Evolutionary conservation across 495 filamentous ascomycete genomes (phyloP).

Genomic region (Podospora australis): DNA sequence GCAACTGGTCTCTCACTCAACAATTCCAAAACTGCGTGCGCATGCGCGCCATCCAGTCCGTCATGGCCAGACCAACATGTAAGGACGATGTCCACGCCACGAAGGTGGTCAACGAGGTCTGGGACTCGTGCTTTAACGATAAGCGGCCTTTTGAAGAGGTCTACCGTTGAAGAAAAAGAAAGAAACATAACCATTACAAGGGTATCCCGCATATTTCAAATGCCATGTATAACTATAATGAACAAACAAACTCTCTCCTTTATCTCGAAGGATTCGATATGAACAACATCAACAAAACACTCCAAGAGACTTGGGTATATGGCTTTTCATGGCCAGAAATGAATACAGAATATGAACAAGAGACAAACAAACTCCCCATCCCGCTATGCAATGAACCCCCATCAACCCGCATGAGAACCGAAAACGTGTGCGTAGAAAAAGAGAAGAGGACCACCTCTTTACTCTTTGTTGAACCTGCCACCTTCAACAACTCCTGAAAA

Average conservation of each 20-base stretch:
- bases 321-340: too few relatives aligned
- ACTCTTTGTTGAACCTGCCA: background rate
- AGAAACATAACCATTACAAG: background rate
- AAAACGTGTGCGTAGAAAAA: background rate
- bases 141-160: slow-evolving; percentile 95
- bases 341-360: background rate
- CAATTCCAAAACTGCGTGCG: slow-evolving; percentile 92
- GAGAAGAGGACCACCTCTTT: background rate
- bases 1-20: slow-evolving; percentile 80
- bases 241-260: background rate
- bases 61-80: slow-evolving; percentile 66
- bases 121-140: slow-evolving; percentile 93
- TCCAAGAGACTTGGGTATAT: too few relatives aligned
- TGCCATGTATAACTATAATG: background rate
- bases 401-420: background rate
- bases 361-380: background rate
- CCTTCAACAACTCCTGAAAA: background rate
- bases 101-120: slow-evolving; percentile 90
- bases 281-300: too few relatives aligned
- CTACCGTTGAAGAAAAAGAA: slow-evolving; percentile 64
- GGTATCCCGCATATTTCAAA: background rate
- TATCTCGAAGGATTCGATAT: too few relatives aligned
- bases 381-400: background rate
- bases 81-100: slow-evolving; percentile 82
- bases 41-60: slow-evolving; percentile 67